Evolutionary conservation across 768 basidiomycete genomes (phyloP).

Genomic region (Pulveroboletus sp.): DNA sequence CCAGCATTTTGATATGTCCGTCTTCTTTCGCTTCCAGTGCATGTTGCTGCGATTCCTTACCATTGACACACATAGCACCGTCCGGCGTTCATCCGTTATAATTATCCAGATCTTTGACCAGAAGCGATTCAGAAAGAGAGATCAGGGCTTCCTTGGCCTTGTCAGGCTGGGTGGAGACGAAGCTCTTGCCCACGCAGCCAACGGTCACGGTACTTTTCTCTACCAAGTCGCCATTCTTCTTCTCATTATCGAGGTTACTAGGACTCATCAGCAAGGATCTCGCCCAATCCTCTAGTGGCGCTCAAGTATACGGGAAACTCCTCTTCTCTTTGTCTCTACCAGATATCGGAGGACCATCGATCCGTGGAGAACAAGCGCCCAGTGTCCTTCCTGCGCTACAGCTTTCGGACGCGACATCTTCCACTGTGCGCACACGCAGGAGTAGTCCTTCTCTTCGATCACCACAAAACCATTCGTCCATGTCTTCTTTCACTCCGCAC

Average conservation of each 20-base stretch:
- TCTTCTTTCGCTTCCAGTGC: slow-evolving; percentile 11
- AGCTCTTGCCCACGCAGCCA: slow-evolving; percentile 46
- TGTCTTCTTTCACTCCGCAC: slow-evolving; percentile 16
- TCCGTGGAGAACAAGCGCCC: slow-evolving; percentile 16
- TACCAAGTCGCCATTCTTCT: not conserved
- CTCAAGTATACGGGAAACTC: slow-evolving; percentile 76
- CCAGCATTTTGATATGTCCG: slow-evolving; percentile 82
- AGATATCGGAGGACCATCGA: slow-evolving; percentile 20
- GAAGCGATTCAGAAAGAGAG: slow-evolving; percentile 80
- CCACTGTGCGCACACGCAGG: slow-evolving; percentile 14
- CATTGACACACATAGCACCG: slow-evolving; percentile 40
- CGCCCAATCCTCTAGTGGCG: slow-evolving; percentile 20
- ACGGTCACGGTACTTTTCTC: slow-evolving; percentile 39
- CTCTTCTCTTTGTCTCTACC: slow-evolving; percentile 58
- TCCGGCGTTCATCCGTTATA: slow-evolving; percentile 71
- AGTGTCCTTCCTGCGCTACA: slow-evolving; percentile 13
- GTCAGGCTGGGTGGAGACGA: slow-evolving; percentile 54
- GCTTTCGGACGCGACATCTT: slow-evolving; percentile 11
- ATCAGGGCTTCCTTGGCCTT: slow-evolving; percentile 72
- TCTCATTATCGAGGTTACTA: slow-evolving; percentile 23
- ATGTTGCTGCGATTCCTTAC: slow-evolving; percentile 7
- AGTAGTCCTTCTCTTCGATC: slow-evolving; percentile 26
- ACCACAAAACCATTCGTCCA: slow-evolving; percentile 17
- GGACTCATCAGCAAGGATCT: slow-evolving; percentile 71
- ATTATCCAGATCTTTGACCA: slow-evolving; percentile 89